Percentiles rank a stretch among this genome's conserved stretches.
Conservation (phyloP, 129 eudicot species). For the Cynara cardunculus region DNA sequence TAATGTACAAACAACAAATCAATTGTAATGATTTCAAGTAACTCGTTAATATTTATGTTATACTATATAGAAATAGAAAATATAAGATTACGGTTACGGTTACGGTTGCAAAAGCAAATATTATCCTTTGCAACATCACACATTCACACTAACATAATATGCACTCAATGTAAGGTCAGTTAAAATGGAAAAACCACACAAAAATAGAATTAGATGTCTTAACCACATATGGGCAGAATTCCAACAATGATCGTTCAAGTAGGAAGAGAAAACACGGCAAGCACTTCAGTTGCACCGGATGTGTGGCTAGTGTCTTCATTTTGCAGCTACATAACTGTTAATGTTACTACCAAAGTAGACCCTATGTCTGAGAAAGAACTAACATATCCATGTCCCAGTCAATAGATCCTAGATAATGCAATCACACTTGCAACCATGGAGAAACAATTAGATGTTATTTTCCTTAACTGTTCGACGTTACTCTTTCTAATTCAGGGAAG, state of each 20-base stretch:
- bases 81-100: background rate
- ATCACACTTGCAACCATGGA: background rate
- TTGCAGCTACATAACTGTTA: background rate
- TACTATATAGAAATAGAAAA: constrained; percentile 1
- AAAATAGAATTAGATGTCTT: background rate
- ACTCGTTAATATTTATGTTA: background rate
- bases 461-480: background rate
- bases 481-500: constrained; percentile 11
- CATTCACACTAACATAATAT: background rate
- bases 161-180: background rate
- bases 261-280: background rate
- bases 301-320: background rate
- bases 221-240: background rate
- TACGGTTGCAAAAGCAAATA: background rate
- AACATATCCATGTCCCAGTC: background rate
- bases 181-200: background rate
- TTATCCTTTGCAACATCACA: background rate
- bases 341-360: background rate
- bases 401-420: no score
- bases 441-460: background rate
- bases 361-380: background rate
- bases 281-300: background rate
- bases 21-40: background rate
- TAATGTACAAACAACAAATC: background rate
- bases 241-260: background rate